Conservation (phyloP, 345 rosid species). For the Raphanus raphanistrum region DNA sequence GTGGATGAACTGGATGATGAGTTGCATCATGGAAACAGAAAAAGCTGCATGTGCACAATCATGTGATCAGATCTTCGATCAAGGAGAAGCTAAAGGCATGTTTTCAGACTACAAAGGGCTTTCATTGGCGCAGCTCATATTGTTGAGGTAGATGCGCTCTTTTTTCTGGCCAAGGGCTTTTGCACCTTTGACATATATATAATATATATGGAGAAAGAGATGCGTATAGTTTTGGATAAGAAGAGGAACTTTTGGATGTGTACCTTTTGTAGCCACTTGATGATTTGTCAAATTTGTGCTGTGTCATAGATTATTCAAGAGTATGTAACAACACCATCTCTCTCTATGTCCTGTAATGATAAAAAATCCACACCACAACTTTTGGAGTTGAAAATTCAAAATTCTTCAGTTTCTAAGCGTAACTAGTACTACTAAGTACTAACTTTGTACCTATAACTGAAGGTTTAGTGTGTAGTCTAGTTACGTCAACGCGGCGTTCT, state of each 20-base stretch:
- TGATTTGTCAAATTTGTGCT: conserved; percentile 30
- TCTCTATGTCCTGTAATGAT: conserved; percentile 35
- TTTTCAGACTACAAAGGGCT: neutral
- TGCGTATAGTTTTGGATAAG: conserved; percentile 28
- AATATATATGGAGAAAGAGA: neutral
- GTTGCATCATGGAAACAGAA: conserved; percentile 27
- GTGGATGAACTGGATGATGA: conserved; percentile 33
- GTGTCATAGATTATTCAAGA: conserved; percentile 17
- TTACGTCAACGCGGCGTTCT: too few relatives aligned
- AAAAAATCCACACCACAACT: conserved; percentile 22
- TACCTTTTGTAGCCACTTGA: conserved; percentile 22
- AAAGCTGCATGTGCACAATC: conserved; percentile 39
- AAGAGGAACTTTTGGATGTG: conserved; percentile 19
- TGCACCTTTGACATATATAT: neutral
- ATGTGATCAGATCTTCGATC: conserved; percentile 19
- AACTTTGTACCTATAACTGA: too few relatives aligned
- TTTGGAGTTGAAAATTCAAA: neutral
- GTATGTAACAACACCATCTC: conserved; percentile 10
- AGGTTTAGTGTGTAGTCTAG: too few relatives aligned
- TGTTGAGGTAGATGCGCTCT: conserved; percentile 11
- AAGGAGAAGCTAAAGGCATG: neutral
- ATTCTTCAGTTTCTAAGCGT: neutral
- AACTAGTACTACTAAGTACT: neutral
- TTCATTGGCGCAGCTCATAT: conserved; percentile 1
- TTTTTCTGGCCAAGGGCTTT: neutral